phyloP scores from a whole-genome alignment of 176 grass and related monocot genomes.

The Lolium multiflorum region DNA sequence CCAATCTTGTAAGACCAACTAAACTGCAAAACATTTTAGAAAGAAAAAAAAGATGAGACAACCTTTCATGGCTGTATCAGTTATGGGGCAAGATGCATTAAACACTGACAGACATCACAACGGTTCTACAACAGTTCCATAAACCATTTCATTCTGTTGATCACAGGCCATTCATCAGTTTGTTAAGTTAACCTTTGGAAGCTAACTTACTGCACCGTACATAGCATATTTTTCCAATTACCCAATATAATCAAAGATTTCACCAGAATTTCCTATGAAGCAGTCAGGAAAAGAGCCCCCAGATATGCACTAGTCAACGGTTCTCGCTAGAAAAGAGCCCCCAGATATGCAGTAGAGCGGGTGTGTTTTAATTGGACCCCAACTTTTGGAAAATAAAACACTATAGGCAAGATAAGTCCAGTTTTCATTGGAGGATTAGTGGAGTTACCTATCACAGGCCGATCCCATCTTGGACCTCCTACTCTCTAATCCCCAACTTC shows the following conservation, averaged over 20 bases:
- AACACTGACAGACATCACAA: background rate
- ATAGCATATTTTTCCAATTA: background rate
- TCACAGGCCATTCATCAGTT: background rate
- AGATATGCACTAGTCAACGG: background rate
- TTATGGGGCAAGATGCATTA: background rate
- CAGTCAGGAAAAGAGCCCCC: background rate
- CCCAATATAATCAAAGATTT: background rate
- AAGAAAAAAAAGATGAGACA: conserved; percentile 10
- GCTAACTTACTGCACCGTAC: background rate
- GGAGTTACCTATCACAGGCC: background rate
- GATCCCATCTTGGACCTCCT: background rate
- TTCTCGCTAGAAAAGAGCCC: background rate
- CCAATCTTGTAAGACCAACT: conserved; percentile 18
- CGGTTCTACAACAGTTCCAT: background rate
- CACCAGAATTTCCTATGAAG: background rate
- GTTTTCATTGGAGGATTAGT: background rate
- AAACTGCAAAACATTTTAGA: conserved; percentile 28
- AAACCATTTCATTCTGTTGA: background rate
- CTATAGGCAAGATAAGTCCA: no score
- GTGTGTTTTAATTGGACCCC: background rate
- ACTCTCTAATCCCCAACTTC: background rate
- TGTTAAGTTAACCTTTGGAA: background rate
- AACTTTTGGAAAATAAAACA: background rate
- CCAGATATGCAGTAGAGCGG: background rate
- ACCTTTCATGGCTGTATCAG: background rate